Evolutionary conservation across 345 rosid genomes (phyloP).

Genomic region (Rhodamnia rubescens): DNA sequence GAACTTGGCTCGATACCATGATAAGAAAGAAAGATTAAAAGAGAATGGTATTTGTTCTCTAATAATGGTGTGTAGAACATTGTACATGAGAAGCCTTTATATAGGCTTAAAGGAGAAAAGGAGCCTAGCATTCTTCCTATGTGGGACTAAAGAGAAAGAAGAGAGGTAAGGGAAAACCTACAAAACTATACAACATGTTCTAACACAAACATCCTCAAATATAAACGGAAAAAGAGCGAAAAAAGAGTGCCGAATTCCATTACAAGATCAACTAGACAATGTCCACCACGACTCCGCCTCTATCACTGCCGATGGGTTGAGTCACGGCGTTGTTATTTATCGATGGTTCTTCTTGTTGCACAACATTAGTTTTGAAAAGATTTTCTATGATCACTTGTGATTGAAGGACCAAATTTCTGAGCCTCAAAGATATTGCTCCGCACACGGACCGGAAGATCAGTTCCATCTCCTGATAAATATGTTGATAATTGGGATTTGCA

Average conservation of each 20-base stretch:
- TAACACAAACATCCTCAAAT: not conserved
- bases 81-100: too few species aligned
- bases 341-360: not conserved
- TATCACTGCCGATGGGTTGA: accelerated
- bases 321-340: accelerated
- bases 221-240: not conserved
- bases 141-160: too few species aligned
- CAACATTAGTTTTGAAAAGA: not conserved
- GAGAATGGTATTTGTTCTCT: too few species aligned
- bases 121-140: too few species aligned
- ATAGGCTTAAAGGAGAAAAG: too few species aligned
- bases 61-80: too few species aligned
- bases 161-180: too few species aligned
- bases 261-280: not conserved
- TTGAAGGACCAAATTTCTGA: not conserved
- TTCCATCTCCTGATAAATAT: not conserved
- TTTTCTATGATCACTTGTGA: not conserved
- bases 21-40: too few species aligned
- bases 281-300: not conserved
- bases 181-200: too few species aligned
- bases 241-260: not conserved
- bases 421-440: not conserved
- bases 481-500: not conserved
- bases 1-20: too few species aligned
- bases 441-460: not conserved